Percentiles rank a stretch among this genome's conserved stretches.
These are phyloP conservation scores for Pichia gijzeniarum DNA, from an alignment of 805 yeast genomes.

Conservation along the genomic window DNA sequence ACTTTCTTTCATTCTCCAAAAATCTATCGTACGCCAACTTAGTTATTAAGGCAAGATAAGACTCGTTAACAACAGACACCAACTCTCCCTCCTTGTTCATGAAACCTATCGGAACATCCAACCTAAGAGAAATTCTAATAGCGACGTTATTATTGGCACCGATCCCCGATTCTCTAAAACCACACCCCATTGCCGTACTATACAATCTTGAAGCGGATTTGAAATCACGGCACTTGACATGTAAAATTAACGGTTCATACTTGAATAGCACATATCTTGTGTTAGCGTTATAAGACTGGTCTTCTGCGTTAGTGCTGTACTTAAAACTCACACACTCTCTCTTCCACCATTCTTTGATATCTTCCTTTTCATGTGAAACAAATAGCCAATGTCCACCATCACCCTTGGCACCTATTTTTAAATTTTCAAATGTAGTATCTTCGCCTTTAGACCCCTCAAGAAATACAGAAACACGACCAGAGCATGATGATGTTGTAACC, in stretches of 20 bases:
- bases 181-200: slow-evolving; percentile 72
- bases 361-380: slow-evolving; percentile 58
- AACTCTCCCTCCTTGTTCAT: slow-evolving; percentile 28
- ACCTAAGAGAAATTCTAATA: slow-evolving; percentile 61
- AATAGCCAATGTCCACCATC: slow-evolving; percentile 79
- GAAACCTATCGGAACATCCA: slow-evolving; percentile 75
- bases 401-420: slow-evolving; percentile 74
- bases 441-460: slow-evolving; percentile 58
- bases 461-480: slow-evolving; percentile 80
- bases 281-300: neutral
- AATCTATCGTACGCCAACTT: slow-evolving; percentile 56
- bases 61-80: slow-evolving; percentile 40
- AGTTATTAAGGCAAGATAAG: slow-evolving; percentile 48
- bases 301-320: neutral
- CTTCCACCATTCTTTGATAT: slow-evolving; percentile 45
- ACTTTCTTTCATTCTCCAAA: slow-evolving; percentile 54
- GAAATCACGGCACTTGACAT: slow-evolving; percentile 67
- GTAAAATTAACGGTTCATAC: slow-evolving; percentile 80
- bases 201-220: slow-evolving; percentile 55
- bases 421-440: neutral
- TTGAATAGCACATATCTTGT: slow-evolving; percentile 63
- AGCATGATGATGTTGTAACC: slow-evolving; percentile 86
- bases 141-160: slow-evolving; percentile 77
- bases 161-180: slow-evolving; percentile 83
- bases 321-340: slow-evolving; percentile 19